A percentile compares a stretch with the other conserved stretches of the same genome.
Conservation (phyloP, 805 yeast species). For the Kluyveromyces siamensis region DNA sequence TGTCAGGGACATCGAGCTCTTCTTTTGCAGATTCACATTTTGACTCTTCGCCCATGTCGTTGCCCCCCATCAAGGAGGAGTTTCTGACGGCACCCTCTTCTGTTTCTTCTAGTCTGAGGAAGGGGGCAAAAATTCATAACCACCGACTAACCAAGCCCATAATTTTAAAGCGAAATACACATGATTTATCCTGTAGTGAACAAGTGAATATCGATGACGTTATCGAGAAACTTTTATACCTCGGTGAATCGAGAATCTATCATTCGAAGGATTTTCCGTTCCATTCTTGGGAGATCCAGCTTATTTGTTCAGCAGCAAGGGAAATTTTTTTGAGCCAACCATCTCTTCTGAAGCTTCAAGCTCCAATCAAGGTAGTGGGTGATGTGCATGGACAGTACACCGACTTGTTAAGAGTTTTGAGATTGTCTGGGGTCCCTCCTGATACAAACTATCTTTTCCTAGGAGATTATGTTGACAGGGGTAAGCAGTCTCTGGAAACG, state of each 20-base stretch:
- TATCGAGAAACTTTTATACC: conserved; percentile 48
- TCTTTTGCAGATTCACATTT: conserved; percentile 1
- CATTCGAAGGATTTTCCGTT: conserved; percentile 41
- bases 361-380: conserved; percentile 78
- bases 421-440: conserved; percentile 95
- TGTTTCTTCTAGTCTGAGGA: conserved; percentile 2
- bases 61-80: conserved; percentile 10
- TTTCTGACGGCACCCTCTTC: conserved; percentile 4
- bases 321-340: conserved; percentile 58
- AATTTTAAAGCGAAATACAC: conserved; percentile 23
- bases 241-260: conserved; percentile 37
- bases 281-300: conserved; percentile 44
- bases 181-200: conserved; percentile 20
- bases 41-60: conserved; percentile 3
- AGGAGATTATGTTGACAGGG: conserved; percentile 97
- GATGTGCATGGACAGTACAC: conserved; percentile 97
- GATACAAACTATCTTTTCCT: conserved; percentile 82
- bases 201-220: conserved; percentile 49
- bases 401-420: conserved; percentile 81
- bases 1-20: not conserved
- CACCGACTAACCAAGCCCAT: conserved; percentile 11
- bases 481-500: conserved; percentile 92
- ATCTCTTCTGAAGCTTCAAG: conserved; percentile 51
- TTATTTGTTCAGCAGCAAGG: conserved; percentile 48
- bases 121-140: conserved; percentile 11